Evolutionary conservation across 805 yeast genomes (phyloP).

Genomic region (Starmerella potacharoeniae): DNA sequence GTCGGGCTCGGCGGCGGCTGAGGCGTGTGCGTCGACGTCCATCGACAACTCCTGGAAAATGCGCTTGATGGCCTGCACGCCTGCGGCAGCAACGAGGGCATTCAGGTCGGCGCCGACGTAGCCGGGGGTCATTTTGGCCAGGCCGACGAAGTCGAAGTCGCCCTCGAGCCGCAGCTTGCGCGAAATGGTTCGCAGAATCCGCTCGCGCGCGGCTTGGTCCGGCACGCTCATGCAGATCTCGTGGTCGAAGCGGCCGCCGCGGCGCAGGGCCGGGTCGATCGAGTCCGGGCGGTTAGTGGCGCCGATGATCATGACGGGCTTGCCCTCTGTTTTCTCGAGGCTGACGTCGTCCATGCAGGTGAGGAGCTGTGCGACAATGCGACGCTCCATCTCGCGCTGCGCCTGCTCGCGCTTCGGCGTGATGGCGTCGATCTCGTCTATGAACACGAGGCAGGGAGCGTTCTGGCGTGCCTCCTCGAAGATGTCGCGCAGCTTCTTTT

Average conservation of each 20-base stretch:
- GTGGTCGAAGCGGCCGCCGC: constrained; percentile 94
- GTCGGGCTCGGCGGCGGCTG: constrained; percentile 7
- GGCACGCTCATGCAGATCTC: constrained; percentile 95
- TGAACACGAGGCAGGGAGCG: constrained; percentile 88
- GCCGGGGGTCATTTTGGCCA: constrained; percentile 93
- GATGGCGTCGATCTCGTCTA: constrained; percentile 96
- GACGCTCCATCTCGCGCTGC: constrained; percentile 93
- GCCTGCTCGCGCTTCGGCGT: constrained; percentile 98
- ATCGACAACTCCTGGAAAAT: constrained; percentile 47
- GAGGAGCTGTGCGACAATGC: constrained; percentile 89
- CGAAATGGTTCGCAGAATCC: constrained; percentile 68
- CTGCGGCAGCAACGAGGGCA: constrained; percentile 90
- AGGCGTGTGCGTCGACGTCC: background rate
- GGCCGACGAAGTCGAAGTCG: constrained; percentile 49
- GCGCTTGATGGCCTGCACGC: constrained; percentile 84
- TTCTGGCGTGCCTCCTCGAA: constrained; percentile 82
- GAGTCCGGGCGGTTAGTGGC: constrained; percentile 97
- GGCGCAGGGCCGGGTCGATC: constrained; percentile 81
- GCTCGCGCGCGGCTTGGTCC: constrained; percentile 65
- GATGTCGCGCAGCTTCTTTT: constrained; percentile 81
- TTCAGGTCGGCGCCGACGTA: constrained; percentile 96
- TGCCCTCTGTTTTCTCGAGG: constrained; percentile 77
- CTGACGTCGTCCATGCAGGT: constrained; percentile 92
- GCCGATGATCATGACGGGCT: constrained; percentile 87
- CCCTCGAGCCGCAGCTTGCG: constrained; percentile 54